phyloP scores from a whole-genome alignment of 106 monocot species.

The Triglochin maritima region DNA sequence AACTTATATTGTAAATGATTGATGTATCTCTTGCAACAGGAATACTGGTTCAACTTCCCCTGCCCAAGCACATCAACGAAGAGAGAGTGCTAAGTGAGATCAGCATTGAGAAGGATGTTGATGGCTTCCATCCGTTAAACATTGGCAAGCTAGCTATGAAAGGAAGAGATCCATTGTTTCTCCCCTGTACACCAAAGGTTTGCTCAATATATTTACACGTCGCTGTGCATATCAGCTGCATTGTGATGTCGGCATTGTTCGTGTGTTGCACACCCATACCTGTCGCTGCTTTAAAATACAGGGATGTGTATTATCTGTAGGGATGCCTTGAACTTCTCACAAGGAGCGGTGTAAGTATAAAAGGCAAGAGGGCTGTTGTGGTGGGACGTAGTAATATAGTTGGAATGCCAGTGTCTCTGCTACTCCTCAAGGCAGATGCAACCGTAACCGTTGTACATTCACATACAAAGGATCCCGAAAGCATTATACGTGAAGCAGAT shows the following conservation, averaged over 20 bases:
- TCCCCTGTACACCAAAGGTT: slow-evolving; percentile 94
- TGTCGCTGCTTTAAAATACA: no score
- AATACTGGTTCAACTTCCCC: slow-evolving; percentile 85
- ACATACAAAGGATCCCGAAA: slow-evolving; percentile 49
- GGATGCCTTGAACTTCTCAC: slow-evolving; percentile 86
- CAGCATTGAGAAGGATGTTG: slow-evolving; percentile 88
- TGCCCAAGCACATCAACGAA: slow-evolving; percentile 93
- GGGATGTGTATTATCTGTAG: slow-evolving; percentile 16
- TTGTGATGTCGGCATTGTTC: no score
- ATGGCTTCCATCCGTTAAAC: slow-evolving; percentile 96
- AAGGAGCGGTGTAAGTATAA: slow-evolving; percentile 57
- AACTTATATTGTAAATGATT: no score
- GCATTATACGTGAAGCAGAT: slow-evolving; percentile 67
- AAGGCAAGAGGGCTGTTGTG: slow-evolving; percentile 74
- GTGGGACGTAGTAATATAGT: slow-evolving; percentile 92
- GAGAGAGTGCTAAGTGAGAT: slow-evolving; percentile 75
- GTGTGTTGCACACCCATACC: no score
- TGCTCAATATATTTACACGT: no score
- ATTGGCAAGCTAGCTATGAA: slow-evolving; percentile 98
- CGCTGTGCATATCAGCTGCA: no score
- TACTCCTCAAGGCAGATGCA: slow-evolving; percentile 79
- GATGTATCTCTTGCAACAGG: slow-evolving; percentile 19
- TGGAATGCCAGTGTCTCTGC: slow-evolving; percentile 65
- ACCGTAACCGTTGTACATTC: slow-evolving; percentile 86
- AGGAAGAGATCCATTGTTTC: slow-evolving; percentile 83